Evolutionary conservation across 176 grass and related monocot species (phyloP).

Genomic region (Aegilops umbellulata): DNA sequence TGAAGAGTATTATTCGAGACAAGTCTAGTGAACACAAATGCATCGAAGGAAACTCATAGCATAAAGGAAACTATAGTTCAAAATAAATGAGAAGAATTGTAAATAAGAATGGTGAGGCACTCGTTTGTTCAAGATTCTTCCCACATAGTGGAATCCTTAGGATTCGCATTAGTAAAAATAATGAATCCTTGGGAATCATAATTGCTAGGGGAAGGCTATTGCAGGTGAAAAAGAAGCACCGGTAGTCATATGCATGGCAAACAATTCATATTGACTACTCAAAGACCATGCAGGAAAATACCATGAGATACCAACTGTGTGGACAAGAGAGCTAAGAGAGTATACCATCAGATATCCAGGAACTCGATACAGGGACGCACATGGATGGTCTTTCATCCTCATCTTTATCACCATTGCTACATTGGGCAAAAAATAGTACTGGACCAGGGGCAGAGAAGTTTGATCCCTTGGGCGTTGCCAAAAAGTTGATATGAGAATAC

Average conservation of each 20-base stretch:
- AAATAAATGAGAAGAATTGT: neutral
- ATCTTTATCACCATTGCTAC: neutral
- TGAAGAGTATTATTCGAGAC: neutral
- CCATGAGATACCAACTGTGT: neutral
- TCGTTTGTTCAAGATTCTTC: neutral
- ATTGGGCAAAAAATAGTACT: neutral
- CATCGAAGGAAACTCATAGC: too few relatives aligned
- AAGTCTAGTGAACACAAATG: neutral
- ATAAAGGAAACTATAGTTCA: neutral
- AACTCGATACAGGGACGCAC: neutral
- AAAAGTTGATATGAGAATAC: slow-evolving; percentile 21
- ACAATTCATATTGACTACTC: neutral
- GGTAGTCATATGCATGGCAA: too few relatives aligned
- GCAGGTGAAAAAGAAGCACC: too few relatives aligned
- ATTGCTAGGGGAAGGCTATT: too few relatives aligned
- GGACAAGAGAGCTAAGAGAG: neutral
- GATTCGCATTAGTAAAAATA: too few relatives aligned
- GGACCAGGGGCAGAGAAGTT: neutral
- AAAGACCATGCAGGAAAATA: neutral
- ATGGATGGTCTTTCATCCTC: neutral
- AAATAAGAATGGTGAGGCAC: neutral
- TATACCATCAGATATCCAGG: neutral
- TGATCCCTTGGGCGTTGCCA: neutral
- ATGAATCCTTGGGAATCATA: too few relatives aligned
- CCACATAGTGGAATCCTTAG: neutral